A percentile compares a stretch with the other conserved stretches of the same genome.
These are phyloP conservation scores for Aquanectria penicillioides DNA, from an alignment of 2,329 filamentous ascomycete genomes.

Conservation along the genomic window DNA sequence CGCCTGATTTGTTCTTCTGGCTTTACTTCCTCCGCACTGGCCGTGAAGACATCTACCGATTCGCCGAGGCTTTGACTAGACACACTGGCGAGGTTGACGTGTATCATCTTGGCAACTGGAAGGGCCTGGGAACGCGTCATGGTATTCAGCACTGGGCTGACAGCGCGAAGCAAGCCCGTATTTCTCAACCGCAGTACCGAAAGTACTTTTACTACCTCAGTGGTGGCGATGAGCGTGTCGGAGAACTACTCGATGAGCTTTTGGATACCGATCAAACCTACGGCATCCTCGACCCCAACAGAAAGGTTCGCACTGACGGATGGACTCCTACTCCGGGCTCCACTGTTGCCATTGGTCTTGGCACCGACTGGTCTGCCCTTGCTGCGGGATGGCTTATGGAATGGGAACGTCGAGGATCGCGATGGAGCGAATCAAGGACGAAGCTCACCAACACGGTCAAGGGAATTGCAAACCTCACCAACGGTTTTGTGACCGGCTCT, in stretches of 20 bases:
- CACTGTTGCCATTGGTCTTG: constrained; percentile 60
- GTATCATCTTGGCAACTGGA: constrained; percentile 67
- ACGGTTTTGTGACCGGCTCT: constrained; percentile 68
- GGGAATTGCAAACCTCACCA: constrained; percentile 64
- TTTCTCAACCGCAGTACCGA: constrained; percentile 65
- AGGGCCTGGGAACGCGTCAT: constrained; percentile 69
- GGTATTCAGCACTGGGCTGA: constrained; percentile 71
- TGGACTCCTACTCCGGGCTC: constrained; percentile 55
- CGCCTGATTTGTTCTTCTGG: constrained; percentile 71
- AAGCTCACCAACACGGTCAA: constrained; percentile 60
- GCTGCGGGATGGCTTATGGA: constrained; percentile 68
- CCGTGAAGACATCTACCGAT: constrained; percentile 64
- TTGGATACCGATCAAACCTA: constrained; percentile 65
- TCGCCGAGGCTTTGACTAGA: constrained; percentile 67
- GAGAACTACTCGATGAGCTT: constrained; percentile 61
- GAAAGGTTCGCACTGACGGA: constrained; percentile 66
- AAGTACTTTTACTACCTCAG: constrained; percentile 66
- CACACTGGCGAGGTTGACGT: constrained; percentile 71
- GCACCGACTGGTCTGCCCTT: constrained; percentile 68
- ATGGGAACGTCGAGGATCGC: constrained; percentile 65
- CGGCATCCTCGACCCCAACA: constrained; percentile 62
- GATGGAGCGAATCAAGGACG: constrained; percentile 61
- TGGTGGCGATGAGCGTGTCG: constrained; percentile 66
- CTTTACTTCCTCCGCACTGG: constrained; percentile 69
- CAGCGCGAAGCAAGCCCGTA: constrained; percentile 69